Evolutionary conservation across 2,329 filamentous ascomycete genomes (phyloP).

Genomic region (Xylariaceae sp.): DNA sequence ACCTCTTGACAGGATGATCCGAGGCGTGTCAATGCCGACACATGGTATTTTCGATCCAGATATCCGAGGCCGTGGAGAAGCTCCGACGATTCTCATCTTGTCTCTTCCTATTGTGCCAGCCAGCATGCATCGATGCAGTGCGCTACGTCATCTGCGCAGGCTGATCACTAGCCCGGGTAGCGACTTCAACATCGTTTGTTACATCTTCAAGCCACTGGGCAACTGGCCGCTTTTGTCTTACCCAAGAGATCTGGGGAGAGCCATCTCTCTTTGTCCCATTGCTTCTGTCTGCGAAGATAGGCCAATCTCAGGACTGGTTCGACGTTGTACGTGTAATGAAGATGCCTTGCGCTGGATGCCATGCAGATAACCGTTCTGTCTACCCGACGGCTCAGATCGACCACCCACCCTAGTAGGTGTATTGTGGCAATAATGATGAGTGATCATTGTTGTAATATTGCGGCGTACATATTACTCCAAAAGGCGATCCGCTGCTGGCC

Average conservation of each 20-base stretch:
- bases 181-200: conserved; percentile 6
- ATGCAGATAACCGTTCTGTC: conserved; percentile 17
- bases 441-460: not conserved
- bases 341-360: conserved; percentile 5
- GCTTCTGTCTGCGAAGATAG: not conserved
- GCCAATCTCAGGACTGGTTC: not conserved
- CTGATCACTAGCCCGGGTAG: conserved; percentile 7
- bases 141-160: conserved; percentile 14
- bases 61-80: conserved; percentile 9
- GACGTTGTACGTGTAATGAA: conserved; percentile 5
- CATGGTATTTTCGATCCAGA: conserved; percentile 14
- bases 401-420: not conserved
- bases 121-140: conserved; percentile 3
- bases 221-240: not conserved
- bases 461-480: not conserved
- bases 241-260: not conserved
- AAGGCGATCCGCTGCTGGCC: too few relatives aligned
- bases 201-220: conserved; percentile 1
- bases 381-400: conserved; percentile 9
- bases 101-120: not conserved
- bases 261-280: not conserved
- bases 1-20: not conserved
- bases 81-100: not conserved
- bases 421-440: not conserved
- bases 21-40: not conserved